Percentiles rank a stretch among this genome's conserved stretches.
Evolutionary conservation across 495 filamentous ascomycete genomes (phyloP).

Genomic region (Tuber indicum): DNA sequence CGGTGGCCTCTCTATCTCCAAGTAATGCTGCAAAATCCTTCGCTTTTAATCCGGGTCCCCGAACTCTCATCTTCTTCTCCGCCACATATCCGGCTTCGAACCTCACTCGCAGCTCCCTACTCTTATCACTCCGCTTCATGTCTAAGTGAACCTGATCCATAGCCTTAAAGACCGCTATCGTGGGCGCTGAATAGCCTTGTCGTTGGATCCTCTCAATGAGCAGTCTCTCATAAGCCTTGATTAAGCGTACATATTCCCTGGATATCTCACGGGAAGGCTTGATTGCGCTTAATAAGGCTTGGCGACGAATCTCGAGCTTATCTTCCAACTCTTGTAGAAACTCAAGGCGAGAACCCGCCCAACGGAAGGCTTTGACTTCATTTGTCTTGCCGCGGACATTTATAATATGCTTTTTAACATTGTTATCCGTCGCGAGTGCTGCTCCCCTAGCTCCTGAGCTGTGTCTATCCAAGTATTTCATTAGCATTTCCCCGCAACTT

Average conservation of each 20-base stretch:
- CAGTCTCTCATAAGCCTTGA: neutral
- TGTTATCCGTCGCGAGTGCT: neutral
- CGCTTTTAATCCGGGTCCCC: neutral
- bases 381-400: neutral
- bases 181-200: neutral
- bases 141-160: neutral
- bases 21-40: neutral
- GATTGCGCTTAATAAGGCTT: neutral
- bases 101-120: neutral
- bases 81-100: neutral
- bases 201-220: constrained; percentile 1
- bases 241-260: neutral
- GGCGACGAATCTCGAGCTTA: neutral
- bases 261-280: neutral
- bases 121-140: neutral
- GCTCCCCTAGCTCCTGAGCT: neutral
- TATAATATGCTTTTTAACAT: constrained; percentile 1
- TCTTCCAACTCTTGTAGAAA: neutral
- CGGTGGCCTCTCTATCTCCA: neutral
- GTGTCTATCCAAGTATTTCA: neutral
- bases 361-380: neutral
- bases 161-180: neutral
- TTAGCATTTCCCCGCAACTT: neutral
- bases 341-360: neutral
- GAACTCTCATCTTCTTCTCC: neutral